Conservation (phyloP, 495 filamentous ascomycete genomes). For the Collariella sp. region DNA sequence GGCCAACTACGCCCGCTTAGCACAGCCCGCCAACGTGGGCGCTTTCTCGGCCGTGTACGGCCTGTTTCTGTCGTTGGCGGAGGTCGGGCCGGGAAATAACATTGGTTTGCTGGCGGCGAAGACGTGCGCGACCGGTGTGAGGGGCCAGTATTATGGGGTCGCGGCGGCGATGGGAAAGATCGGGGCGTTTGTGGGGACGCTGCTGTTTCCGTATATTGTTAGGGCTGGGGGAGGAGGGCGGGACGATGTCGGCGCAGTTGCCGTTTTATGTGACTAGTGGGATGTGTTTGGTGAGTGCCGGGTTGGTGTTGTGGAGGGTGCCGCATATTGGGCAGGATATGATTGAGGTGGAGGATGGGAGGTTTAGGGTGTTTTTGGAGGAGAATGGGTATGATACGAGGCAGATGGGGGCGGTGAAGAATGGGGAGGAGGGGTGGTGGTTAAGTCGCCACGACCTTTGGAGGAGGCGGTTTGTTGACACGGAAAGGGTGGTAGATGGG, state of each 20-base stretch:
- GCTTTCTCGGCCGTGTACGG: conserved; percentile 71
- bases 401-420: conserved; percentile 51
- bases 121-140: conserved; percentile 74
- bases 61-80: conserved; percentile 76
- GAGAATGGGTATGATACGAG: conserved; percentile 61
- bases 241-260: conserved; percentile 57
- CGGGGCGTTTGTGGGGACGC: conserved; percentile 84
- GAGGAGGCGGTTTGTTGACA: not conserved
- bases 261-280: conserved; percentile 67
- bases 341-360: conserved; percentile 58
- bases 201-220: conserved; percentile 66
- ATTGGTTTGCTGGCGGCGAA: conserved; percentile 83
- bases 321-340: conserved; percentile 68
- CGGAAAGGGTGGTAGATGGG: not conserved
- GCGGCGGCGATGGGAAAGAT: conserved; percentile 81
- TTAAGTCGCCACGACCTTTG: too few relatives aligned
- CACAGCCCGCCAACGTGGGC: conserved; percentile 53
- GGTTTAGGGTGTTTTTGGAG: conserved; percentile 61
- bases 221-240: conserved; percentile 48
- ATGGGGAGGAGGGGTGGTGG: conserved; percentile 27
- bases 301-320: conserved; percentile 48
- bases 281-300: conserved; percentile 55
- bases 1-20: conserved; percentile 56
- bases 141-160: conserved; percentile 87
- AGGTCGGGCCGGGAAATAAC: conserved; percentile 84